Evolutionary conservation across 257 asterid species (phyloP).

Genomic region (Ligustrum vulgare): DNA sequence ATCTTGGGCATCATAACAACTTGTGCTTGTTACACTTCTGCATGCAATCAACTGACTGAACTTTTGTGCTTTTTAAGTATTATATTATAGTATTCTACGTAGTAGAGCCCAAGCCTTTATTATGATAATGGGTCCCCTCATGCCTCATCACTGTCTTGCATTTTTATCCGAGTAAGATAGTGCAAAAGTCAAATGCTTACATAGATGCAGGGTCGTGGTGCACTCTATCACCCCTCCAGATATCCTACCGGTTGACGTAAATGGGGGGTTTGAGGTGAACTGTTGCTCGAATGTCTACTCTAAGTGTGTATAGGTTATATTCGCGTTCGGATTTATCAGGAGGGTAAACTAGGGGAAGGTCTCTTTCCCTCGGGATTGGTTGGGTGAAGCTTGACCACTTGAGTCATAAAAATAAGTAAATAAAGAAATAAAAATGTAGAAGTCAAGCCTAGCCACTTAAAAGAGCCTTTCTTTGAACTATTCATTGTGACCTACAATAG

Average conservation of each 20-base stretch:
- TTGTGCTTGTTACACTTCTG: neutral
- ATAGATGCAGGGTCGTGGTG: too few relatives aligned
- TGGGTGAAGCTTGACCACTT: too few relatives aligned
- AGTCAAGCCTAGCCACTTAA: neutral
- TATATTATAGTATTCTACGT: neutral
- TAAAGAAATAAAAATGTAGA: too few relatives aligned
- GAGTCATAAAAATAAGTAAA: too few relatives aligned
- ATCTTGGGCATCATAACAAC: neutral
- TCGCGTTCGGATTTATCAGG: too few relatives aligned
- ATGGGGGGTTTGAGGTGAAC: too few relatives aligned
- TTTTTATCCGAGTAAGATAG: neutral
- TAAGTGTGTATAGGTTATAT: too few relatives aligned
- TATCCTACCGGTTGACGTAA: too few relatives aligned
- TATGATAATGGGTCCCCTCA: neutral
- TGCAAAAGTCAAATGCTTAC: neutral
- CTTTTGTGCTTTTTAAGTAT: neutral
- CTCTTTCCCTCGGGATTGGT: too few relatives aligned
- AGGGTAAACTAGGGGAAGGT: too few relatives aligned
- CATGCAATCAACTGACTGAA: neutral
- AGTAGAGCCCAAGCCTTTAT: neutral
- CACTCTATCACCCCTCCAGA: too few relatives aligned
- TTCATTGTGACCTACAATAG: neutral
- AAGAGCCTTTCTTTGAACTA: neutral
- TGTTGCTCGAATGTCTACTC: too few relatives aligned
- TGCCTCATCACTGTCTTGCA: neutral